Percentiles rank a stretch among this genome's conserved stretches.
Conservation (phyloP, 164 flowering plant genomes). For the Magnolia officinalis region DNA sequence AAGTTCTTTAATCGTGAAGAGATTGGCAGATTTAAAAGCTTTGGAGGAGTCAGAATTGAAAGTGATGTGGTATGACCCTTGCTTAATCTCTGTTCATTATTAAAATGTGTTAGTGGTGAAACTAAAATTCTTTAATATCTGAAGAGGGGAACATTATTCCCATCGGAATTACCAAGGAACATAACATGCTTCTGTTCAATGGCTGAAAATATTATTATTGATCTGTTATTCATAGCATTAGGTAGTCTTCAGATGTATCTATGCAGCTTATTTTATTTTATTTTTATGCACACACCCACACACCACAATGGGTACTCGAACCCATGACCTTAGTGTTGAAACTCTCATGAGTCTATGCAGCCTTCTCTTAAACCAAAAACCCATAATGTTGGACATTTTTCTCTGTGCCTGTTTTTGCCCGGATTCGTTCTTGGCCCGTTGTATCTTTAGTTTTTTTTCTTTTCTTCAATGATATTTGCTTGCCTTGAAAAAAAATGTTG, state of each 20-base stretch:
- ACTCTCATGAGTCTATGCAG: not conserved
- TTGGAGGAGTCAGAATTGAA: conserved; percentile 95
- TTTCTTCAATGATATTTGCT: too few species aligned
- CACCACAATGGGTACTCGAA: too few species aligned
- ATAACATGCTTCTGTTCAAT: not conserved
- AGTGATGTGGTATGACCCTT: conserved; percentile 72
- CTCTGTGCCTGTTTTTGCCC: too few species aligned
- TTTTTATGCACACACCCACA: too few species aligned
- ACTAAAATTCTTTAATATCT: not conserved
- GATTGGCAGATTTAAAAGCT: conserved; percentile 52
- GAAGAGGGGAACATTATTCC: not conserved
- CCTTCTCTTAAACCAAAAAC: not conserved
- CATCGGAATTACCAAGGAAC: not conserved
- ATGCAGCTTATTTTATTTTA: too few species aligned
- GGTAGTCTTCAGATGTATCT: not conserved
- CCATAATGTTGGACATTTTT: too few species aligned
- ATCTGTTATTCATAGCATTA: not conserved
- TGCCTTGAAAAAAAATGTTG: too few species aligned
- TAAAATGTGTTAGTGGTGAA: not conserved
- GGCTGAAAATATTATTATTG: not conserved
- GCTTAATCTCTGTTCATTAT: not conserved
- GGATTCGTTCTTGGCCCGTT: too few species aligned
- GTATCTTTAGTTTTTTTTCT: too few species aligned
- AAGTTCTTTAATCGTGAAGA: conserved; percentile 56
- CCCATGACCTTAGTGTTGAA: too few species aligned